Percentiles rank a stretch among this genome's conserved stretches.
Conservation (phyloP, 306 rosid species). For the apple (Malus domestica) region ASM211411v1 NC_041793.1:17247001-17247500, state of each 20-base stretch:
- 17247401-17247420: constrained; percentile 44
- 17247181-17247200: constrained; percentile 53
- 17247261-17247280: constrained; percentile 27
- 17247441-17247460: constrained; percentile 43
- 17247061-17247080: constrained; percentile 42
- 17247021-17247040: constrained; percentile 36
- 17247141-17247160: constrained; percentile 46
- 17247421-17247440: constrained; percentile 36
- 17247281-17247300: constrained; percentile 40
- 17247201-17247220: constrained; percentile 44
- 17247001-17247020: constrained; percentile 50
- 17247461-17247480: constrained; percentile 38
- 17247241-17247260: constrained; percentile 37
- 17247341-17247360: constrained; percentile 51
- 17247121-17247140: constrained; percentile 38
- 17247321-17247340: constrained; percentile 45
- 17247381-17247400: constrained; percentile 40
- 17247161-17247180: constrained; percentile 36
- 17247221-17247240: constrained; percentile 41
- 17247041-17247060: constrained; percentile 33
- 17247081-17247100: constrained; percentile 48
- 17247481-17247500: constrained; percentile 40
- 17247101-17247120: constrained; percentile 28
- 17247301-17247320: constrained; percentile 37
- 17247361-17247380: constrained; percentile 39